These are phyloP conservation scores for Dictyostelium purpureum DNA, from an alignment of 78 protist species.

Conservation along the genomic window DNA sequence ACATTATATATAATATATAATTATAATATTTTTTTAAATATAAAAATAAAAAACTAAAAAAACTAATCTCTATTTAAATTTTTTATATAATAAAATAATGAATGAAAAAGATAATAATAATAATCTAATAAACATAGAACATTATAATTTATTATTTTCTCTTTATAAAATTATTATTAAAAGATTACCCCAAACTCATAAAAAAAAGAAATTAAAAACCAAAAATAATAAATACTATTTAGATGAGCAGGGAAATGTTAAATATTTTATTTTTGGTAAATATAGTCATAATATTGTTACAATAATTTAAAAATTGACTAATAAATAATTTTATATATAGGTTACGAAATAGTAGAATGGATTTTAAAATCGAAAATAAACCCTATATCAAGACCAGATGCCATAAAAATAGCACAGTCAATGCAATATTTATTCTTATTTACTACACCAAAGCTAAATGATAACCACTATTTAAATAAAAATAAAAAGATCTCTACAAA, in stretches of 20 bases:
- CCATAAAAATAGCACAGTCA: not conserved
- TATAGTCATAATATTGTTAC: not conserved
- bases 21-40: too few species aligned
- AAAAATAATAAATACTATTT: not conserved
- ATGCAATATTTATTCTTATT: not conserved
- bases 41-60: too few species aligned
- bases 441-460: not conserved
- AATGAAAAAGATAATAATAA: too few species aligned
- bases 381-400: not conserved
- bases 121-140: not conserved
- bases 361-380: not conserved
- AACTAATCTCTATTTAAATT: too few species aligned
- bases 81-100: too few species aligned
- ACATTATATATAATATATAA: too few species aligned
- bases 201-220: not conserved
- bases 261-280: not conserved
- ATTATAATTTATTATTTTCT: not conserved
- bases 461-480: not conserved
- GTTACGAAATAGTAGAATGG: conserved; percentile 20
- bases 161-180: not conserved
- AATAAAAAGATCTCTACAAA: not conserved
- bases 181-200: not conserved
- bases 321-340: too few species aligned
- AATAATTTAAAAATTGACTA: too few species aligned
- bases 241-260: not conserved